Evolutionary conservation across 768 basidiomycete genomes (phyloP), one percentile per base, ranked within the genome.

Genomic region (Mycena pura): DNA sequence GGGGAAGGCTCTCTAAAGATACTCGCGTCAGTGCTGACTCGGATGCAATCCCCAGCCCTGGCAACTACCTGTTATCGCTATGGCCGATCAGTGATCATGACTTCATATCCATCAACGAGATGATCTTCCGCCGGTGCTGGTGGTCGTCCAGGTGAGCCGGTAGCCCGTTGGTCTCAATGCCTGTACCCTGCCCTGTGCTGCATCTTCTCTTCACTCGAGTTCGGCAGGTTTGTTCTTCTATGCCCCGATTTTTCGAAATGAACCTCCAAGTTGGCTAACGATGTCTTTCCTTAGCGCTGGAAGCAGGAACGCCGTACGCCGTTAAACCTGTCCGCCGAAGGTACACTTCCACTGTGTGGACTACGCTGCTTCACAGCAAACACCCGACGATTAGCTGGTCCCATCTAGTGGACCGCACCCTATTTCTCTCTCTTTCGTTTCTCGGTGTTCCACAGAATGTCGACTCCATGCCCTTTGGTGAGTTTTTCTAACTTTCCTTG

Each of bases 401-500:
- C 45, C 29, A 32, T 31, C 29, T 34, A 49, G 32, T 49, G 45
- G 28, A 24, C 45, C 27, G 45, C 45, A 17, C 19, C 28, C 45
- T 46, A 28, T 36, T 36, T 24, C 21, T 36, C 32, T 34, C 47
- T 13, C 5, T 47, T 21, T n/a, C 19, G 6, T 7, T 32, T 14
- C 32, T 34, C 27, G 6, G 13, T 22, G 13, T 34, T 22, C 31
- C 21, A 21, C 32, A 19, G 47, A 28, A 49, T 49, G 46, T 9
- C n/a, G 24, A 34, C 25, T 49, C 47, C 32, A 21, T 49, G 47
- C 47, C 32, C 32, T 15, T 49, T 49, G 47, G 47, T 49, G 47
- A 49, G 36, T 49, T 49, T 49, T 49, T 49, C 19, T 22, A 36
- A 49, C 32, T 49, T 49, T 19, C 29, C 47, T 49, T 49, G 21